Conservation (phyloP, 208 protist species). For the Wallacemonas sp. region DNA sequence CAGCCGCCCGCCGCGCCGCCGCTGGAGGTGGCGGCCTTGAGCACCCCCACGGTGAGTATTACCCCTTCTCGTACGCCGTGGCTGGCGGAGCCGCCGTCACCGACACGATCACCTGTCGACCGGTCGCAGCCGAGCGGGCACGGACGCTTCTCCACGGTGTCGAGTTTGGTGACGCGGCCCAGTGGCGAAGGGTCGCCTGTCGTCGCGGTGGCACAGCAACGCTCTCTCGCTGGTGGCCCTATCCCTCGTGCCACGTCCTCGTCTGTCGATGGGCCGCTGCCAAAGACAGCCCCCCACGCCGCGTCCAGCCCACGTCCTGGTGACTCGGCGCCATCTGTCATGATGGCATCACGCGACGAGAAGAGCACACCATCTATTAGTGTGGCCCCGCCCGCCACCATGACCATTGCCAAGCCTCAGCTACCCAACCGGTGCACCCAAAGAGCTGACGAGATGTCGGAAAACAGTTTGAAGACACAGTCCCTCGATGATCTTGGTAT, state of each 20-base stretch:
- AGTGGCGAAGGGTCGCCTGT: too few species aligned
- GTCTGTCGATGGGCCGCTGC: too few species aligned
- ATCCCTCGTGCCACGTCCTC: background rate
- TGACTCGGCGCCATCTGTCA: too few species aligned
- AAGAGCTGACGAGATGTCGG: too few species aligned
- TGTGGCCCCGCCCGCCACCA: too few species aligned
- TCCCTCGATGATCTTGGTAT: constrained; percentile 9
- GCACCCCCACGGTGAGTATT: background rate
- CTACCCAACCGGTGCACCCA: too few species aligned
- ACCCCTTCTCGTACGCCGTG: background rate
- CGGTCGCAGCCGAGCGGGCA: background rate
- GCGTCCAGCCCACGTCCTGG: too few species aligned
- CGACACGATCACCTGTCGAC: background rate
- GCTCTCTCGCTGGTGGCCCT: background rate
- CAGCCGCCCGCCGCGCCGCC: background rate
- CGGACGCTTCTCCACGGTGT: background rate
- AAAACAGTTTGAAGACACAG: background rate
- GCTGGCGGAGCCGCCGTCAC: constrained; percentile 4
- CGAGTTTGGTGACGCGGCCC: background rate
- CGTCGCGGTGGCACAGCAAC: background rate
- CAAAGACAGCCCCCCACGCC: too few species aligned
- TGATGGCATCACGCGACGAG: too few species aligned
- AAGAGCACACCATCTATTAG: too few species aligned
- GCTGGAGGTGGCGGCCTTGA: background rate
- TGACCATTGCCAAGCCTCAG: too few species aligned